Percentiles rank a stretch among this genome's conserved stretches.
phyloP scores from a whole-genome alignment of 176 grass and related monocot species.

The Oryza longistaminata region DNA sequence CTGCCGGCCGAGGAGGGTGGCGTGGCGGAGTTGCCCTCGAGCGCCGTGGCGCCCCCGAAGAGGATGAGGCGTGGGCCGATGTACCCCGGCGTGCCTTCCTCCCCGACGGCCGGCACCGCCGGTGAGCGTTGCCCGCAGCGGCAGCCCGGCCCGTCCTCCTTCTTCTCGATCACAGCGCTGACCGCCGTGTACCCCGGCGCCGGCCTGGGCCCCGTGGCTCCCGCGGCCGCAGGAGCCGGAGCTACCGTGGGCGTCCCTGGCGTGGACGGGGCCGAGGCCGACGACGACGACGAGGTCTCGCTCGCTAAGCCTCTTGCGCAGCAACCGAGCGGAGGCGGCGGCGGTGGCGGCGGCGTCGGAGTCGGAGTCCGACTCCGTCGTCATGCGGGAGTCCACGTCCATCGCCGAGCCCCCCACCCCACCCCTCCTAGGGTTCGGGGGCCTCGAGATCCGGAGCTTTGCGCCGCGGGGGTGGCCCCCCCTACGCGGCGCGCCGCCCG shows the following conservation, averaged over 20 bases:
- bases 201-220: constrained; percentile 53
- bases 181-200: constrained; percentile 77
- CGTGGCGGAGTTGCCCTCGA: constrained; percentile 90
- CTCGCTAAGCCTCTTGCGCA: constrained; percentile 3
- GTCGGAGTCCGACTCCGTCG: constrained; percentile 70
- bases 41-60: constrained; percentile 87
- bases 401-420: constrained; percentile 29
- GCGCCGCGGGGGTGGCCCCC: background rate
- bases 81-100: constrained; percentile 79
- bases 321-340: background rate
- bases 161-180: constrained; percentile 86
- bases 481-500: constrained; percentile 21
- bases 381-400: constrained; percentile 84
- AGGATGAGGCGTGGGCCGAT: constrained; percentile 77
- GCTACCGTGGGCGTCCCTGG: constrained; percentile 19
- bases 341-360: constrained; percentile 37
- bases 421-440: constrained; percentile 36
- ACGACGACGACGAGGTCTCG: constrained; percentile 35
- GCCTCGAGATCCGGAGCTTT: constrained; percentile 47
- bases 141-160: constrained; percentile 89
- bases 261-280: constrained; percentile 29
- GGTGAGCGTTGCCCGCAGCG: constrained; percentile 96
- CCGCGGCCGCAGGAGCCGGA: constrained; percentile 26
- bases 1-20: constrained; percentile 77
- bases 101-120: constrained; percentile 76